Evolutionary conservation across 805 yeast genomes (phyloP), one percentile per base, ranked within the genome.

Genomic region (Teunomyces funiuensis): DNA sequence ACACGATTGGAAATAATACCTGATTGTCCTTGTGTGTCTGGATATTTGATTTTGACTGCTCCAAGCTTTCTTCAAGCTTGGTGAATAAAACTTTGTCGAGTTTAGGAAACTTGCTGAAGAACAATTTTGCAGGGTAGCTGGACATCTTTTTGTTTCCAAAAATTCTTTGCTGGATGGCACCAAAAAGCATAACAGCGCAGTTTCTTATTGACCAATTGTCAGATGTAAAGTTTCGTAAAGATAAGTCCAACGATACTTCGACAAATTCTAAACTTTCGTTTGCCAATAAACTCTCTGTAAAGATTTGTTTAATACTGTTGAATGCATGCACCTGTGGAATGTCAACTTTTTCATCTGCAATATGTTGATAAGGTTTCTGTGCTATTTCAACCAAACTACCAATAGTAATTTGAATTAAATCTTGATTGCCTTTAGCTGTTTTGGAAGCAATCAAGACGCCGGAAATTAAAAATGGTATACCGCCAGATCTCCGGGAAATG

Each of bases 251-350:
- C 0, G 86, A 84, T 8, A 64, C 61, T 43, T 82, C 82, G 6
- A 83, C 69, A 54, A 69, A 82, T 3, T 63, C 60, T 0, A 76
- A 59, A 8, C 85, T 74, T 1, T 66, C 61, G 2, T 66, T 73
- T 0, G 88, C 66, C n/a, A 93, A 63, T 16, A 75, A 66, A 0
- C 90, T 73, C 43, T 90, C 97, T 16, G 75, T 76, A 49, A 89
- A 82, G 2, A 91, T 70, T 2, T 83, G 83, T 47, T 78, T 80
- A 42, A 93, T 77, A 57, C 95, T 84, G 56, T 91, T 91, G 56
- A 88, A 81, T 0, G 97, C 97, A 64, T 91, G 95, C 0, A 91
- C 96, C 55, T 90, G 97, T 0, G 98, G 93, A 11, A 89, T 69
- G 54, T 87, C 95, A 46, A 79, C 72, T 42, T 76, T 82, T 22